Percentiles rank a stretch among this genome's conserved stretches.
phyloP scores from a whole-genome alignment of 192 early-diverging fungal species.

The Jimgerdemannia lactiflua region DNA sequence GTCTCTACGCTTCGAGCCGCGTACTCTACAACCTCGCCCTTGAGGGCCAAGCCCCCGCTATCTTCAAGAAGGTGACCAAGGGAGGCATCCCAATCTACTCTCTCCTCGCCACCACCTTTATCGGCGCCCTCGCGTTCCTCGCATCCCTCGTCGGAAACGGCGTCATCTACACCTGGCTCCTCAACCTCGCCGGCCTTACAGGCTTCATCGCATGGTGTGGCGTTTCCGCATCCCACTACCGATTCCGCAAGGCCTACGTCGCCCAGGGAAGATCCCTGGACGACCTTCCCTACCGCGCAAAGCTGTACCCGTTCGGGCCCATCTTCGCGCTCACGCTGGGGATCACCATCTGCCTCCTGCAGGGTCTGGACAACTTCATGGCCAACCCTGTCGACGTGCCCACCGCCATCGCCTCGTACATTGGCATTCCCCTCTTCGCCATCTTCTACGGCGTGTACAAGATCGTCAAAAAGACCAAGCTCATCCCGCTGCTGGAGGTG shows the following conservation, averaged over 20 bases:
- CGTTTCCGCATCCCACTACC: slow-evolving; percentile 78
- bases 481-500: slow-evolving; percentile 56
- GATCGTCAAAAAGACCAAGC: slow-evolving; percentile 56
- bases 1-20: slow-evolving; percentile 67
- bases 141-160: slow-evolving; percentile 49
- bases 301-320: slow-evolving; percentile 70
- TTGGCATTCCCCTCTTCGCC: slow-evolving; percentile 65
- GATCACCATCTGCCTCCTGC: not conserved
- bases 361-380: not conserved
- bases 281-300: slow-evolving; percentile 70
- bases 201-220: slow-evolving; percentile 88
- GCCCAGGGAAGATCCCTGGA: slow-evolving; percentile 61
- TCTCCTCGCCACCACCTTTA: slow-evolving; percentile 43
- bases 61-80: slow-evolving; percentile 43
- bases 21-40: slow-evolving; percentile 59
- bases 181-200: slow-evolving; percentile 63
- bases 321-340: slow-evolving; percentile 50
- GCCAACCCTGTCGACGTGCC: not conserved
- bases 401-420: slow-evolving; percentile 50
- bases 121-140: slow-evolving; percentile 60
- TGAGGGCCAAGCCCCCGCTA: slow-evolving; percentile 60
- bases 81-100: slow-evolving; percentile 64
- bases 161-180: slow-evolving; percentile 37
- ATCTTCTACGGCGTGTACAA: slow-evolving; percentile 65
- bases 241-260: slow-evolving; percentile 80